These are phyloP conservation scores for Apostasia shenzhenica DNA, from an alignment of 106 monocot genomes.

Conservation along the genomic window DNA sequence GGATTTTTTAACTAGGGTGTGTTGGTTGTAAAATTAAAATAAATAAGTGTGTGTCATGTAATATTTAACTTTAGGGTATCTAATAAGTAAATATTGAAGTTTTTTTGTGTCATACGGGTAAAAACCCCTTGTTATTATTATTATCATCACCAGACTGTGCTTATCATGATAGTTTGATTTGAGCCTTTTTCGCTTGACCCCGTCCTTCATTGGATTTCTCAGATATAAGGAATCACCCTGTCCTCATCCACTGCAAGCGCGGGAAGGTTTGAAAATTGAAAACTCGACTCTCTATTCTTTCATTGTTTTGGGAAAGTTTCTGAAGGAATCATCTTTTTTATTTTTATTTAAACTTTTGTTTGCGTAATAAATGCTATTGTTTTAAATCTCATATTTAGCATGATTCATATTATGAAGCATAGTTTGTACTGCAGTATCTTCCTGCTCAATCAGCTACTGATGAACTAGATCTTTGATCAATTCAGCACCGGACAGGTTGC, in stretches of 20 bases:
- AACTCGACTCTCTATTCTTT: not conserved
- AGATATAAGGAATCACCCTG: slow-evolving; percentile 82
- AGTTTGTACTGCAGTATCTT: not conserved
- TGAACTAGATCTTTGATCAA: not conserved
- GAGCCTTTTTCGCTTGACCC: not conserved
- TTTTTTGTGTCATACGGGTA: no score
- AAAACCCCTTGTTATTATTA: no score
- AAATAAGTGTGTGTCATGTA: no score
- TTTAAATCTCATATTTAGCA: not conserved
- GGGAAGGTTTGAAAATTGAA: slow-evolving; percentile 53
- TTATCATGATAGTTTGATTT: not conserved
- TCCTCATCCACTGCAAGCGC: slow-evolving; percentile 80
- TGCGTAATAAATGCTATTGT: not conserved
- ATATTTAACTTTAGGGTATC: no score
- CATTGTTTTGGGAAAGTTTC: no score
- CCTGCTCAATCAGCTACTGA: not conserved
- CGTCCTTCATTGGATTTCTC: slow-evolving; percentile 10
- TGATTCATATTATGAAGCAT: not conserved
- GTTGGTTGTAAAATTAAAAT: no score
- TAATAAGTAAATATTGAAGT: no score
- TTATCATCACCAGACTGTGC: no score
- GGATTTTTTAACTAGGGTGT: no score
- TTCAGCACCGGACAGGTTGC: slow-evolving; percentile 86
- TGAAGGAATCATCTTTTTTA: not conserved
- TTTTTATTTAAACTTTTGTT: not conserved